Conservation (phyloP, 371 early-diverging fungal species). For the Funneliformis caledonium region DNA sequence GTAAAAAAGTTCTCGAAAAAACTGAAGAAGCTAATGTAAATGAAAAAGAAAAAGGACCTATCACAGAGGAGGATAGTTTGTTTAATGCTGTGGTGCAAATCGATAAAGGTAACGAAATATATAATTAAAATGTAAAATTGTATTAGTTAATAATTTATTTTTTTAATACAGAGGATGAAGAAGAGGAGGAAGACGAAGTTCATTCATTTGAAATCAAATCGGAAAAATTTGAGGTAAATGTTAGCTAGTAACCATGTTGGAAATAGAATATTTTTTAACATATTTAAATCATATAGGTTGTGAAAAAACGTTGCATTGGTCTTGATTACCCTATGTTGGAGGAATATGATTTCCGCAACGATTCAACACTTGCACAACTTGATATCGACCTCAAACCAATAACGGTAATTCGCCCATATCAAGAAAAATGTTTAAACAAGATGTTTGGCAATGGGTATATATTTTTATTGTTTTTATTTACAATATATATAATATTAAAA, state of each 20-base stretch:
- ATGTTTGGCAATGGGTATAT: conserved; percentile 97
- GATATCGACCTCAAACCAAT: conserved; percentile 97
- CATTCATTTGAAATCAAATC: conserved; percentile 90
- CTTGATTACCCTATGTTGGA: conserved; percentile 98
- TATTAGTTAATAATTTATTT: conserved; percentile 36
- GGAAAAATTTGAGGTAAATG: conserved; percentile 73
- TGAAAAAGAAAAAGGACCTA: background rate
- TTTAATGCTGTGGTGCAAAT: conserved; percentile 38
- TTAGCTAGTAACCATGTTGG: background rate
- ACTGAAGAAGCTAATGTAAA: background rate
- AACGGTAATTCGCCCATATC: conserved; percentile 96
- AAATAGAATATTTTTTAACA: background rate
- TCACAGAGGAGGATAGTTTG: conserved; percentile 8
- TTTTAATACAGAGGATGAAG: conserved; percentile 59
- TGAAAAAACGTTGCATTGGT: conserved; percentile 94
- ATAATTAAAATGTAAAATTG: background rate
- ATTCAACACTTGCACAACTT: conserved; percentile 83
- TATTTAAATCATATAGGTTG: conserved; percentile 51
- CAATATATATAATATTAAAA: background rate
- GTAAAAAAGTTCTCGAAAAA: conserved; percentile 15
- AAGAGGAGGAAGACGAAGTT: conserved; percentile 71
- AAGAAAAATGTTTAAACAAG: conserved; percentile 98
- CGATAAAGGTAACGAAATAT: conserved; percentile 32
- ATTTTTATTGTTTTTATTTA: background rate
- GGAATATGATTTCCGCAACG: conserved; percentile 99